phyloP scores from a whole-genome alignment of 2,329 filamentous ascomycete genomes.

The Pseudocercospora macadamiae region DNA sequence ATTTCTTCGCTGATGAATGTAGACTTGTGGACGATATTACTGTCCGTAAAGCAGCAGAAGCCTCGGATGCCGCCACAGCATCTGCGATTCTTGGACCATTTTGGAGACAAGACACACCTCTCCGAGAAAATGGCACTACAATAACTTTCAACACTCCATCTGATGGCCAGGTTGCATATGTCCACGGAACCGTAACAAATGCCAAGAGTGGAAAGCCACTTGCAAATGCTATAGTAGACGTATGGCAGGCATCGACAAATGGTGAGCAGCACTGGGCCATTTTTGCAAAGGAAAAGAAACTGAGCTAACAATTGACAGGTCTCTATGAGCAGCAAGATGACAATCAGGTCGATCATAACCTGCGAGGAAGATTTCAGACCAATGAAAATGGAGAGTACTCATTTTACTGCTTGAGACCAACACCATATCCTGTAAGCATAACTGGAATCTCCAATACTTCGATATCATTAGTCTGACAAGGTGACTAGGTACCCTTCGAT shows the following conservation, averaged over 20 bases:
- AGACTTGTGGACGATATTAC: slow-evolving; percentile 75
- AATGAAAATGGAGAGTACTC: slow-evolving; percentile 44
- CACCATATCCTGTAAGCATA: slow-evolving; percentile 24
- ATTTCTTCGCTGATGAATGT: too few species aligned
- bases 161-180: slow-evolving; percentile 60
- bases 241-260: slow-evolving; percentile 81
- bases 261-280: slow-evolving; percentile 10
- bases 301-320: slow-evolving; percentile 35
- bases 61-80: slow-evolving; percentile 60
- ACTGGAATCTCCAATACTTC: too few species aligned
- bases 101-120: slow-evolving; percentile 74
- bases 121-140: slow-evolving; percentile 68
- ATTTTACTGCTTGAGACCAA: slow-evolving; percentile 31
- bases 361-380: slow-evolving; percentile 72
- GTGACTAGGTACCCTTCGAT: slow-evolving; percentile 20
- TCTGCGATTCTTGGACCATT: slow-evolving; percentile 85
- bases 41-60: slow-evolving; percentile 63
- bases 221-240: slow-evolving; percentile 67
- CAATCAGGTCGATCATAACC: slow-evolving; percentile 71
- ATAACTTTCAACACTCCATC: slow-evolving; percentile 59
- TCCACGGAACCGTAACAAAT: slow-evolving; percentile 65
- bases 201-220: slow-evolving; percentile 66
- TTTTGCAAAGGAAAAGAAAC: too few species aligned
- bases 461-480: too few species aligned
- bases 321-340: slow-evolving; percentile 71